Conservation (phyloP, 1,284 basidiomycete species). For the Cystobasidium sp. region DNA sequence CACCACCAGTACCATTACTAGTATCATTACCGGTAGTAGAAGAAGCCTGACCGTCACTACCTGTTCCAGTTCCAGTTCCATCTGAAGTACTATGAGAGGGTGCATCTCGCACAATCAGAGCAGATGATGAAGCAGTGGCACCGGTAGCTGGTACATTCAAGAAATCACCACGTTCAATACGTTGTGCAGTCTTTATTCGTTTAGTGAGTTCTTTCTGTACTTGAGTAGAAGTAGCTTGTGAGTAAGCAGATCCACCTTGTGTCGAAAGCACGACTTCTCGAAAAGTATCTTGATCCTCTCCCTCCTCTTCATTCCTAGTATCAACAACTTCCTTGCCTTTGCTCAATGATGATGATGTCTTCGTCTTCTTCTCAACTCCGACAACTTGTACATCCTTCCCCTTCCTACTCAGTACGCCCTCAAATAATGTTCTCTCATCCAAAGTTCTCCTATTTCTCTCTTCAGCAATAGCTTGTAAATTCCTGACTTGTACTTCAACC, state of each 20-base stretch:
- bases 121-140: no score
- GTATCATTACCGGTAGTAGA: not conserved
- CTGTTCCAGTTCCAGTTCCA: not conserved
- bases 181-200: slow-evolving; percentile 30
- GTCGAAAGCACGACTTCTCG: slow-evolving; percentile 17
- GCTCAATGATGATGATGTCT: not conserved
- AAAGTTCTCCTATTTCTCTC: not conserved
- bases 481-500: slow-evolving; percentile 13
- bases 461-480: not conserved
- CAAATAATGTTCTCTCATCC: slow-evolving; percentile 26
- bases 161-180: slow-evolving; percentile 23
- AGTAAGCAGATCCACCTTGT: slow-evolving; percentile 34
- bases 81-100: not conserved
- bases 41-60: not conserved
- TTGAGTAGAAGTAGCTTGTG: slow-evolving; percentile 39
- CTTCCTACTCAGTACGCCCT: slow-evolving; percentile 30
- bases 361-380: slow-evolving; percentile 39
- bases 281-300: not conserved
- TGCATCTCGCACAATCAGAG: not conserved
- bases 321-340: not conserved
- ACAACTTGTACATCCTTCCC: slow-evolving; percentile 39
- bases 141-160: not conserved
- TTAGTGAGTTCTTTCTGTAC: slow-evolving; percentile 35
- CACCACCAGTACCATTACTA: not conserved
- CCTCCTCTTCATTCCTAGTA: not conserved